Evolutionary conservation across 2,329 filamentous ascomycete species (phyloP).

Genomic region (Penicillium thymicola): DNA sequence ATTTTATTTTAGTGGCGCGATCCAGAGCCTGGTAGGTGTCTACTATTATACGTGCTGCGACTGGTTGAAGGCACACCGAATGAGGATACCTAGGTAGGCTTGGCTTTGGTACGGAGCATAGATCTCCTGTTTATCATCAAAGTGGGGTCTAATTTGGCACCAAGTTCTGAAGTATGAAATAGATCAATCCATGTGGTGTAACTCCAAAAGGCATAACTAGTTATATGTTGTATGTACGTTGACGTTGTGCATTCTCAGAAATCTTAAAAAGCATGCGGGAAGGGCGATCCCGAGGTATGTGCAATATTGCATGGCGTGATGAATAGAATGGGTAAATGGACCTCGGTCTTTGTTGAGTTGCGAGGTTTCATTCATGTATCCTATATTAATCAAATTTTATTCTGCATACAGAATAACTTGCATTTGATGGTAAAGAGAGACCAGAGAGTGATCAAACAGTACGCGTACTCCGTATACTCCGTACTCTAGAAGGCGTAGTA

Average conservation of each 20-base stretch:
- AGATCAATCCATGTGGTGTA: not conserved
- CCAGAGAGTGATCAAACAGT: not conserved
- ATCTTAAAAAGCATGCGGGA: constrained; percentile 13
- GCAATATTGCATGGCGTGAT: constrained; percentile 15
- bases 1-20: not conserved
- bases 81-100: not conserved
- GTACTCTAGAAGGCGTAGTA: not conserved
- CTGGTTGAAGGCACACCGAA: not conserved
- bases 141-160: not conserved
- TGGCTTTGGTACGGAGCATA: not conserved
- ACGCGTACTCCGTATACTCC: not conserved
- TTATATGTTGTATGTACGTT: not conserved
- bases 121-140: not conserved
- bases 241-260: constrained; percentile 15
- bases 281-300: constrained; percentile 20
- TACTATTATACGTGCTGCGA: not conserved
- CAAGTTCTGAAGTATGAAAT: not conserved
- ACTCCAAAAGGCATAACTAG: not conserved
- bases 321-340: constrained; percentile 12
- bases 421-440: not conserved
- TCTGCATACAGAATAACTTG: too few species aligned
- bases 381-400: not conserved
- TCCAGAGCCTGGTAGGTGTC: not conserved
- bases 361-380: not conserved
- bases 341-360: not conserved